Conservation (phyloP, 2,329 filamentous ascomycete genomes). For the Karstenula rhodostoma region DNA sequence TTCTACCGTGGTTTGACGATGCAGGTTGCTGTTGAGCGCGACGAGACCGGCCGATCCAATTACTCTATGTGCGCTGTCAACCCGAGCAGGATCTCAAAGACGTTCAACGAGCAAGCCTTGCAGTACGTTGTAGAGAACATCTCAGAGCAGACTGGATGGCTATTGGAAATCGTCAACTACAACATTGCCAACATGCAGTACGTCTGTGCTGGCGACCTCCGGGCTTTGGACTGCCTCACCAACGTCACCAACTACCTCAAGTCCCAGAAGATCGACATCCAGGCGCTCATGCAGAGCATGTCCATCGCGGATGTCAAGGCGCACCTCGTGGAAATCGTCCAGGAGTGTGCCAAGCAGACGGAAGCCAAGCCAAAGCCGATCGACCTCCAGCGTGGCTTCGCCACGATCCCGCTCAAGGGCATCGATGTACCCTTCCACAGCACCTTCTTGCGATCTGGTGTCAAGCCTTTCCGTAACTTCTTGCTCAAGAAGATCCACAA, state of each 20-base stretch:
- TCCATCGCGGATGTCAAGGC: conserved; percentile 90
- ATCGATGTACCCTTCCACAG: conserved; percentile 99
- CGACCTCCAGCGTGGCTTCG: conserved; percentile 91
- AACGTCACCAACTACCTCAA: conserved; percentile 96
- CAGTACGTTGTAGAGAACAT: conserved; percentile 98
- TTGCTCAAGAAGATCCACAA: conserved; percentile 99
- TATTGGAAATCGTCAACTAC: conserved; percentile 99
- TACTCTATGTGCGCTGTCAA: conserved; percentile 99
- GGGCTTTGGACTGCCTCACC: conserved; percentile 71
- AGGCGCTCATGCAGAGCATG: conserved; percentile 85
- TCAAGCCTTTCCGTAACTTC: conserved; percentile 99
- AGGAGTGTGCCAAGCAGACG: conserved; percentile 84
- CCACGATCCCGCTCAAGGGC: conserved; percentile 93
- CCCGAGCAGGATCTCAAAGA: conserved; percentile 96
- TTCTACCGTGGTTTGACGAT: conserved; percentile 99
- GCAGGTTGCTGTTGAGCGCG: conserved; percentile 98
- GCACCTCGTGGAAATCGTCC: conserved; percentile 90
- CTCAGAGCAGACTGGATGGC: conserved; percentile 90
- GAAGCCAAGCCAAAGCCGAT: conserved; percentile 87
- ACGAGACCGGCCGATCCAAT: conserved; percentile 90
- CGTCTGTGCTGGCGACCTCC: conserved; percentile 71
- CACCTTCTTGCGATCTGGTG: conserved; percentile 95
- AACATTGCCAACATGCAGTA: conserved; percentile 77
- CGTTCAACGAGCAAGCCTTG: conserved; percentile 96
- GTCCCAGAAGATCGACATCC: conserved; percentile 96